Evolutionary conservation across 495 filamentous ascomycete species (phyloP).

Genomic region (Aspergillus saccharolyticus): DNA sequence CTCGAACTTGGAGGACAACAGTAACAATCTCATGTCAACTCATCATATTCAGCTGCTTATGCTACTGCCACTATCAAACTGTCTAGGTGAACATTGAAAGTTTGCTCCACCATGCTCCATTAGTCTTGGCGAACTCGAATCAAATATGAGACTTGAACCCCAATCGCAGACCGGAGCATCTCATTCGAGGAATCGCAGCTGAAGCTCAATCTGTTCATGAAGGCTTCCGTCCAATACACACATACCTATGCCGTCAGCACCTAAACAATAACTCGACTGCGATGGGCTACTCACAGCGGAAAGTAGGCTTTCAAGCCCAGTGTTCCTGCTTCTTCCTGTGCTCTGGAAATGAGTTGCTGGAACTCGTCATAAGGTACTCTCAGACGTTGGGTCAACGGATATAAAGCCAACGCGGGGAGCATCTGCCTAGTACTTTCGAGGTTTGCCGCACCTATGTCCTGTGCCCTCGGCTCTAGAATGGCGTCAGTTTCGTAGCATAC

Average conservation of each 20-base stretch:
- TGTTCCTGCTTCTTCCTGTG: slow-evolving; percentile 62
- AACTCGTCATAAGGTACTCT: slow-evolving; percentile 61
- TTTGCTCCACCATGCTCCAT: not conserved
- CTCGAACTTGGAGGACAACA: not conserved
- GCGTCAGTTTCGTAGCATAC: slow-evolving; percentile 7
- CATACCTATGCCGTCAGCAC: slow-evolving; percentile 41
- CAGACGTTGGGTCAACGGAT: slow-evolving; percentile 53
- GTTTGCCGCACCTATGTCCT: slow-evolving; percentile 58
- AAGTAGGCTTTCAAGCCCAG: slow-evolving; percentile 68
- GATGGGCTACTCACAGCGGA: slow-evolving; percentile 53
- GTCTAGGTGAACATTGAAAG: not conserved
- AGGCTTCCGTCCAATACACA: slow-evolving; percentile 55
- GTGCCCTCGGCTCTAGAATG: slow-evolving; percentile 51
- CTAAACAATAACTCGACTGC: not conserved
- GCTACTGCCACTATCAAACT: not conserved
- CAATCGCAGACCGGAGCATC: not conserved
- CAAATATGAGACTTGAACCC: not conserved
- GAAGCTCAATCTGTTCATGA: not conserved
- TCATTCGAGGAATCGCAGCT: not conserved
- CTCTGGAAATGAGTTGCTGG: slow-evolving; percentile 58
- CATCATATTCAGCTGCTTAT: not conserved
- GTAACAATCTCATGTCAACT: not conserved
- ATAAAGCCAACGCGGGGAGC: slow-evolving; percentile 57
- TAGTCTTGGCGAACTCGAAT: not conserved
- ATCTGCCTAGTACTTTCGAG: slow-evolving; percentile 56